Evolutionary conservation across 768 basidiomycete species (phyloP).

Genomic region (Inosperma sp.): DNA sequence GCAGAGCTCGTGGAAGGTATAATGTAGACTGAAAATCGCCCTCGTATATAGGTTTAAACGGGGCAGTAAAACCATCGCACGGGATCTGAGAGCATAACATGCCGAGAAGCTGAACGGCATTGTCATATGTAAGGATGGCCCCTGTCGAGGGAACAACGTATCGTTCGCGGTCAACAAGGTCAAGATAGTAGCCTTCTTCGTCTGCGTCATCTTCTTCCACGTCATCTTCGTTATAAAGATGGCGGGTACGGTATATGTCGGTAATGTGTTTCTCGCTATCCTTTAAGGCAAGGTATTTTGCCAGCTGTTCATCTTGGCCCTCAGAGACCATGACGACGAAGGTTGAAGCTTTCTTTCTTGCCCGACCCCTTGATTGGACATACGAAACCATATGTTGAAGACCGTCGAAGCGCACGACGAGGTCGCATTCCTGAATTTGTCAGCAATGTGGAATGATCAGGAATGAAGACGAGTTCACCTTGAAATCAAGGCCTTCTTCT

Average conservation of each 20-base stretch:
- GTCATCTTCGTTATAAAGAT: conserved; percentile 25
- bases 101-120: conserved; percentile 63
- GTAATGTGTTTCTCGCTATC: conserved; percentile 62
- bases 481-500: conserved; percentile 91
- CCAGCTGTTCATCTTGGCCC: conserved; percentile 49
- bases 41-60: conserved; percentile 54
- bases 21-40: conserved; percentile 57
- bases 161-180: conserved; percentile 64
- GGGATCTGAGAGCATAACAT: conserved; percentile 77
- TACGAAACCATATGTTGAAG: conserved; percentile 83
- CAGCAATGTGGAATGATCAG: conserved; percentile 3
- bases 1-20: conserved; percentile 62
- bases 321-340: conserved; percentile 80
- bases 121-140: conserved; percentile 76
- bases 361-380: conserved; percentile 85
- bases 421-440: conserved; percentile 64
- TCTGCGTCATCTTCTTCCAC: conserved; percentile 44
- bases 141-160: conserved; percentile 69
- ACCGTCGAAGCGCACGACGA: conserved; percentile 82
- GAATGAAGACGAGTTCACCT: conserved; percentile 38
- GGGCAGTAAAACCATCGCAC: conserved; percentile 61
- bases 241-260: conserved; percentile 54
- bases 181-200: conserved; percentile 44
- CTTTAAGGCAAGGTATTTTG: conserved; percentile 54
- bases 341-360: conserved; percentile 68